Percentiles rank a stretch among this genome's conserved stretches.
These are phyloP conservation scores for Sporothrix humicola DNA, from an alignment of 2,329 filamentous ascomycete genomes.

Conservation along the genomic window DNA sequence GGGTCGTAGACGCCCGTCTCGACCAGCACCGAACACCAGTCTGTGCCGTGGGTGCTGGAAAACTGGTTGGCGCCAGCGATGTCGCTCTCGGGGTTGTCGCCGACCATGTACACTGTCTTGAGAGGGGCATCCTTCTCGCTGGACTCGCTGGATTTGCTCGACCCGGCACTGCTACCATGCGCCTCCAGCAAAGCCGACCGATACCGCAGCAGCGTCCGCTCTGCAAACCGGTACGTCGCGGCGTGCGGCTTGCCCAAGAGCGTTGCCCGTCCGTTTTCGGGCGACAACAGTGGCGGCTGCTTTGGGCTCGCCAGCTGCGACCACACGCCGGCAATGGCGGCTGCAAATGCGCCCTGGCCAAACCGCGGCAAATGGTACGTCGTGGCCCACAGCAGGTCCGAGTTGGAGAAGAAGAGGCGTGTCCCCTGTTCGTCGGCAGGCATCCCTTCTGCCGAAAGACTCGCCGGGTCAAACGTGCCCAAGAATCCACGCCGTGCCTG, in stretches of 20 bases:
- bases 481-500: conserved; percentile 78
- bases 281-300: conserved; percentile 54
- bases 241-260: conserved; percentile 83
- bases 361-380: conserved; percentile 83
- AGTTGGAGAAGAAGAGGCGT: conserved; percentile 83
- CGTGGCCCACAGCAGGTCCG: conserved; percentile 88
- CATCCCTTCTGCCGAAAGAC: conserved; percentile 57
- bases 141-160: not conserved
- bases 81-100: conserved; percentile 87
- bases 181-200: conserved; percentile 55
- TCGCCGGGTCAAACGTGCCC: conserved; percentile 71
- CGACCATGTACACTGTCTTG: conserved; percentile 88
- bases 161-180: conserved; percentile 31
- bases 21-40: conserved; percentile 45
- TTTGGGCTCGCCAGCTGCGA: conserved; percentile 72
- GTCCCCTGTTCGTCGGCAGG: conserved; percentile 74
- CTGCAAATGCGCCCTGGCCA: conserved; percentile 89
- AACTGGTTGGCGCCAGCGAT: conserved; percentile 86
- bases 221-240: conserved; percentile 82
- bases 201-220: conserved; percentile 70
- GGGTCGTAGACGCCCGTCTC: conserved; percentile 45
- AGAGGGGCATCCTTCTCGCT: conserved; percentile 52
- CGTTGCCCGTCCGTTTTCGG: conserved; percentile 52
- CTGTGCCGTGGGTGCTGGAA: conserved; percentile 63
- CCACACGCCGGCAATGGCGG: conserved; percentile 82